A percentile compares a stretch with the other conserved stretches of the same genome.
phyloP scores from a whole-genome alignment of 352 stramenopile genomes.

The Plasmopara viticola region DNA sequence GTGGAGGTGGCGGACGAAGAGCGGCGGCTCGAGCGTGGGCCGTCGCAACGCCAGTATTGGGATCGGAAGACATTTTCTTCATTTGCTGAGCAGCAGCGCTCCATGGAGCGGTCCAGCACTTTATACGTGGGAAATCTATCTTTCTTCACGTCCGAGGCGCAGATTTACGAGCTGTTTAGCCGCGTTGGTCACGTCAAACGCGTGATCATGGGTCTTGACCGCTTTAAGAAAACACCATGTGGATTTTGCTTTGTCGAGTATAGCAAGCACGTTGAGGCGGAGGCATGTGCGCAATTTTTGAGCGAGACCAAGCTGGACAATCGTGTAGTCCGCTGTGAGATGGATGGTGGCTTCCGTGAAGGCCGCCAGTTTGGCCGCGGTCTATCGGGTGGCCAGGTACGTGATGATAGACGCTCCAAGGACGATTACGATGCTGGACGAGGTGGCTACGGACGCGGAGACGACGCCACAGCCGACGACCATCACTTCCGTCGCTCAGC shows the following conservation, averaged over 20 bases:
- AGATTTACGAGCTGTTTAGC: slow-evolving; percentile 94
- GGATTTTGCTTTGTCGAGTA: slow-evolving; percentile 98
- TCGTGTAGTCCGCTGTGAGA: slow-evolving; percentile 82
- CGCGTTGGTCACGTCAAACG: slow-evolving; percentile 87
- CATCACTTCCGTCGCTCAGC: slow-evolving; percentile 67
- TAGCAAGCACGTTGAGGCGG: slow-evolving; percentile 57
- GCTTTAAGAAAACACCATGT: slow-evolving; percentile 93
- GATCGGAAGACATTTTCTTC: slow-evolving; percentile 91
- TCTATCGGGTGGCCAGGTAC: slow-evolving; percentile 75
- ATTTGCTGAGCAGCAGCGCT: slow-evolving; percentile 89
- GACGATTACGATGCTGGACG: slow-evolving; percentile 80
- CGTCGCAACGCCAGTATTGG: slow-evolving; percentile 89
- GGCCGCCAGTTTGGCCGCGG: slow-evolving; percentile 82
- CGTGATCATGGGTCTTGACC: slow-evolving; percentile 95
- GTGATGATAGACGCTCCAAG: slow-evolving; percentile 78
- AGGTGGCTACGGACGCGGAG: slow-evolving; percentile 70
- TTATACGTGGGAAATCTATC: slow-evolving; percentile 97
- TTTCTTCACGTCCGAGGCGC: slow-evolving; percentile 94
- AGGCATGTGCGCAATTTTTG: slow-evolving; percentile 75
- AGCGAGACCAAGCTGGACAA: slow-evolving; percentile 86
- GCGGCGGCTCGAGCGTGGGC: slow-evolving; percentile 48
- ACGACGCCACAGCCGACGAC: slow-evolving; percentile 41
- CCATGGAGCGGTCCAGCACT: slow-evolving; percentile 86
- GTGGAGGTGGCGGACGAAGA: slow-evolving; percentile 58
- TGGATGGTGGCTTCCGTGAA: slow-evolving; percentile 84